Base-by-base conservation (phyloP, 2,329 filamentous ascomycete species). In the Ophiobolus disseminans region DNA sequence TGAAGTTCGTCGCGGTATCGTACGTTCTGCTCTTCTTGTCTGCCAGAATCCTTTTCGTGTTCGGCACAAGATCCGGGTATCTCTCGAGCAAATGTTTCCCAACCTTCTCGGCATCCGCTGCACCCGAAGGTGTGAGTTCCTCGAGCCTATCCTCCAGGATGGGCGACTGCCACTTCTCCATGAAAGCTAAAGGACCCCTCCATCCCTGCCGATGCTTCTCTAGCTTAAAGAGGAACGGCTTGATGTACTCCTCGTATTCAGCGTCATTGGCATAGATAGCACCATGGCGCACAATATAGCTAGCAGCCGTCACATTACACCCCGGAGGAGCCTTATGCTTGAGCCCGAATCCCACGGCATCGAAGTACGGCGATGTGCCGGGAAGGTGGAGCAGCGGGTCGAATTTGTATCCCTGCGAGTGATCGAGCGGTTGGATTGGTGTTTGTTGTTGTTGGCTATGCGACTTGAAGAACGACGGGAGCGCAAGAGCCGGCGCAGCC, bases 81-180 rank as follows among this genome's bases (percentile, higher is more conserved):
- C 85, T 79, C 0, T 79, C 78, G 7, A 81, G 72, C 44, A 88
- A 83, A 8, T 85, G 82, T 36, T 75, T 76, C n/a, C 85, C 84
- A 8, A 84, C 80, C 20, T 79, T 75, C 23, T 83, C 84, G 28
- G 86, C 69, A 7, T 84, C 74, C 48, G 83, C 81, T 0, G 64
- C 65, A 20, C 65, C 65, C 9, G 58, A 63, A 2, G 64, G 64
- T 10, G 64, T 66, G 40, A 67, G 45, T 10, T 67, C 58, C 25
- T 67, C 63, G 2, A 78, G 69, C 55, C 82, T 82, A 10, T 81
- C 78, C 17, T 82, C 74, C 37, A 72, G 77, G 32, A 86, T 72
- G 2, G 85, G 85, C 0, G 80, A 73, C 8, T 75, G 73, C 84
- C 84, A 87, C 22, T 72, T 73, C 2, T 73, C 69, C 40, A 87